Conservation (phyloP, 2,329 filamentous ascomycete genomes). For the Rutstroemia sp. region DNA sequence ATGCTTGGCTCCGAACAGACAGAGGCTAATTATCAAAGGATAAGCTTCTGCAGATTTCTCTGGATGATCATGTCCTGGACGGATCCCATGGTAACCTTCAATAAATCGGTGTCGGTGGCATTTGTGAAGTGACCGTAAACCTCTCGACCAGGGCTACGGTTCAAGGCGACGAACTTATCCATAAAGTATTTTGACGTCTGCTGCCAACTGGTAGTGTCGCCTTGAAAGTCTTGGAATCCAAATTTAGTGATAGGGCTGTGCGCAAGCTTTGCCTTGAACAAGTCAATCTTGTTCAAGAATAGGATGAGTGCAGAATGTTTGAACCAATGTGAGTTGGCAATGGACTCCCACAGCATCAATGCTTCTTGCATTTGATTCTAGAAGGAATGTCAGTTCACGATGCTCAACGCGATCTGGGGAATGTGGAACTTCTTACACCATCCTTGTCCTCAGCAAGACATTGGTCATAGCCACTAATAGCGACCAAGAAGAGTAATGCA, state of each 20-base stretch:
- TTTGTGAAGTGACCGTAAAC: conserved; percentile 54
- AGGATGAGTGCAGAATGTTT: conserved; percentile 73
- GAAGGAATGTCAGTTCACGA: conserved; percentile 16
- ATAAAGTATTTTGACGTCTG: conserved; percentile 74
- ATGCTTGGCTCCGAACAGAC: conserved; percentile 8
- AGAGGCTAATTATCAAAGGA: conserved; percentile 44
- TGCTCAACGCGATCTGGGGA: background rate
- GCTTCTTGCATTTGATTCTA: conserved; percentile 91
- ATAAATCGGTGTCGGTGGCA: conserved; percentile 60
- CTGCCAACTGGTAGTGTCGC: conserved; percentile 63
- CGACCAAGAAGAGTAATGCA: conserved; percentile 85
- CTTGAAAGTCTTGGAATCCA: conserved; percentile 72
- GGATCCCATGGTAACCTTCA: conserved; percentile 80
- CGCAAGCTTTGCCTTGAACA: conserved; percentile 70
- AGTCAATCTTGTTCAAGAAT: conserved; percentile 82
- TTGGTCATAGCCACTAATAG: conserved; percentile 94
- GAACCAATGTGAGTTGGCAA: conserved; percentile 83
- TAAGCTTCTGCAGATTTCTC: conserved; percentile 72
- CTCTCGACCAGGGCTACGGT: conserved; percentile 51
- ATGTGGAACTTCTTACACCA: conserved; percentile 60
- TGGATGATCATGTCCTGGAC: conserved; percentile 87
- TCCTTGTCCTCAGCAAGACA: conserved; percentile 95
- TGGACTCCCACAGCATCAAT: conserved; percentile 79
- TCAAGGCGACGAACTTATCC: conserved; percentile 71
- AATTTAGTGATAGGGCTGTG: conserved; percentile 65